Evolutionary conservation across 495 filamentous ascomycete genomes (phyloP), one percentile per base, ranked within the genome.

Genomic region (Talaromyces thailandensis): DNA sequence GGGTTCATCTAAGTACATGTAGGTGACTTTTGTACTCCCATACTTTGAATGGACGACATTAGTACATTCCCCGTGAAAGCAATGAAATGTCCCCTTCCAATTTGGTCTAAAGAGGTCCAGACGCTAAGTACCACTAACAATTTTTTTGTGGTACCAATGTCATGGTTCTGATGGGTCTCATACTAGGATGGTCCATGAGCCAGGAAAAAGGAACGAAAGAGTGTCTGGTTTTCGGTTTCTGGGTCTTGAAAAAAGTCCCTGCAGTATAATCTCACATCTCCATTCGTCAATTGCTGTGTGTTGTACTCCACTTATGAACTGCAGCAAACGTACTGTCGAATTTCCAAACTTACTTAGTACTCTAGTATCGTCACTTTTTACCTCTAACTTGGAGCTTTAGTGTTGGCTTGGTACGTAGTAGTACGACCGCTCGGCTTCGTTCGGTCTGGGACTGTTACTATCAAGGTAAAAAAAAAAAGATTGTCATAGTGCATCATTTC

Each of bases 71-170:
- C 43, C 43, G 21, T 48, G 21, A 12, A 48, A 48, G 16, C 7
- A 3, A 48, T 21, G 35, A 48, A 48, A 48, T 28, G 8, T 53
- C 50, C 50, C 24, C 50, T 52, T 52, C 50, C 50, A 9, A 48
- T 4, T 25, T 24, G 50, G 23, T 6, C 50, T 5, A 53, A 28
- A 28, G 2, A 21, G 43, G n/a, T 48, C 43, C 43, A 48, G 43
- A 48, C 43, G 43, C 43, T 48, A 48, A 21, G 43, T 8, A 48
- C 43, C 8, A 53, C 50, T 53, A 53, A 53, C 50, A 14, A 14
- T 53, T 53, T 24, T 57, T 24, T 57, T 31, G 55, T 35, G 29
- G 55, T 57, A 57, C 55, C 55, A 57, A 18, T 21, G 21, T 57
- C 23, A 18, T 57, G 26, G 55, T 31, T 57, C 55, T 35, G 29